phyloP scores from a whole-genome alignment of 768 basidiomycete genomes.

The Lactarius hatsudake region DNA sequence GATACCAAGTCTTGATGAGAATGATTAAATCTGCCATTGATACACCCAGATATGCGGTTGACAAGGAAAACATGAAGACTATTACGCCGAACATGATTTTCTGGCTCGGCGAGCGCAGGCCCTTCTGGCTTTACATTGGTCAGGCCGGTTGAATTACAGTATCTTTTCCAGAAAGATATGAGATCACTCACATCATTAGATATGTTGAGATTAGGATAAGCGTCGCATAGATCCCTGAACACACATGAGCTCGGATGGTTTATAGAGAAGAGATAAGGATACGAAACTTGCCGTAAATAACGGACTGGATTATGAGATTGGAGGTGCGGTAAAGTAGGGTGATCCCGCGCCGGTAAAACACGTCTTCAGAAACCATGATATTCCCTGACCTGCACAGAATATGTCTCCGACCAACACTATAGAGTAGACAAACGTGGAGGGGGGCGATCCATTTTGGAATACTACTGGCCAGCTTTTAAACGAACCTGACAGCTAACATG shows the following conservation, averaged over 20 bases:
- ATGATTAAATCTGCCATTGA: not conserved
- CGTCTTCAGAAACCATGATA: not conserved
- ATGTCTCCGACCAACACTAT: not conserved
- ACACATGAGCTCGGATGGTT: not conserved
- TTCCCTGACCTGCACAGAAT: not conserved
- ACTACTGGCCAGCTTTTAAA: not conserved
- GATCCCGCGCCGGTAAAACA: not conserved
- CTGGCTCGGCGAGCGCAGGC: not conserved
- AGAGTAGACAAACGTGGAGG: not conserved
- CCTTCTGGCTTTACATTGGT: not conserved
- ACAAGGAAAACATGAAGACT: constrained; percentile 6
- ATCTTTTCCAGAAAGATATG: not conserved
- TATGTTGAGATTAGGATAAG: not conserved
- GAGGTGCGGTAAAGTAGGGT: not conserved
- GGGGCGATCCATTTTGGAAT: not conserved
- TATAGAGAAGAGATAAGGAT: not conserved
- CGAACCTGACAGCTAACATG: not conserved
- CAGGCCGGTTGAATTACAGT: too few relatives aligned
- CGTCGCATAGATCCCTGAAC: not conserved
- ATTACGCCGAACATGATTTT: not conserved
- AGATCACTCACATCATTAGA: not conserved
- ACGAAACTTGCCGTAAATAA: not conserved
- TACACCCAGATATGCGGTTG: not conserved
- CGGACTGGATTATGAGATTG: not conserved
- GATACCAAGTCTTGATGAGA: not conserved